Conservation (phyloP, 163 green algal species). For the Volvox carteri region DNA sequence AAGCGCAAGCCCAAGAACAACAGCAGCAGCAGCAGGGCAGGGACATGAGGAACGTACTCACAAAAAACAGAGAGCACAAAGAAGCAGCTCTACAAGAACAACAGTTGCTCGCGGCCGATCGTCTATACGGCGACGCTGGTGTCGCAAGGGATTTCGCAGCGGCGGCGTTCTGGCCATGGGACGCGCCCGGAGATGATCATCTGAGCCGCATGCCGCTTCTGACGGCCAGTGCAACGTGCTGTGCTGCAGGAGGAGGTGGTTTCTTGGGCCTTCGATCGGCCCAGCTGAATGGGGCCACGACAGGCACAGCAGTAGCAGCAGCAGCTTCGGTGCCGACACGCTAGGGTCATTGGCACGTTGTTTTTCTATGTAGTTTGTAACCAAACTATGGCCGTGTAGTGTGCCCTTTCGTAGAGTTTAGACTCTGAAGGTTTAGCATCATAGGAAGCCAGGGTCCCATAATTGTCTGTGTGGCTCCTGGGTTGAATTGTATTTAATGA, state of each 20-base stretch:
- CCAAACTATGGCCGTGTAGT: too few species aligned
- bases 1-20: background rate
- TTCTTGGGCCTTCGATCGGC: background rate
- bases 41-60: background rate
- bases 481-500: too few species aligned
- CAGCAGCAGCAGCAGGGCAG: background rate
- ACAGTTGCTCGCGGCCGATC: background rate
- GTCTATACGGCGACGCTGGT: too few species aligned
- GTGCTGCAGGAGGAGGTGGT: background rate
- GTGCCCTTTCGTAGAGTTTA: too few species aligned
- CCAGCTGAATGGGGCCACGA: background rate
- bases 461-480: too few species aligned
- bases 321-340: background rate
- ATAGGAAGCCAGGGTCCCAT: constrained; percentile 19
- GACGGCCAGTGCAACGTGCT: constrained; percentile 22
- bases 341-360: background rate
- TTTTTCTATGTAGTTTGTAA: background rate
- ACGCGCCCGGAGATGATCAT: background rate
- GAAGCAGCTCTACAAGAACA: background rate
- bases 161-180: constrained; percentile 7
- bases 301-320: background rate
- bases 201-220: background rate
- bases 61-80: background rate
- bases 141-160: background rate
- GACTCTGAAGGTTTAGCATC: too few species aligned